These are phyloP conservation scores for Aureoboletus auriporus DNA, from an alignment of 768 basidiomycete genomes.

Conservation along the genomic window DNA sequence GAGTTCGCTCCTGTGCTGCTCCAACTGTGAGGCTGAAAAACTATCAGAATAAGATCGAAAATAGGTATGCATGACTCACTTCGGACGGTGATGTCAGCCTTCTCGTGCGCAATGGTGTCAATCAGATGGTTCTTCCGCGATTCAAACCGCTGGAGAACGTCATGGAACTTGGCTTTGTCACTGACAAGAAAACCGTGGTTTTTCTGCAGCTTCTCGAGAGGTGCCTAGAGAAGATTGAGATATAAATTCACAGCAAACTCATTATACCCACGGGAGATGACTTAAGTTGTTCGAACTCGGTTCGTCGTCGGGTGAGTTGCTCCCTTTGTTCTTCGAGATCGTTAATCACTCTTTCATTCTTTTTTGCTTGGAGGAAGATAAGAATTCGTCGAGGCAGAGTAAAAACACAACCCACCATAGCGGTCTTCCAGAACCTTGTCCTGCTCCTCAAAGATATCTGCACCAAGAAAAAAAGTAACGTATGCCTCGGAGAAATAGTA, in stretches of 20 bases:
- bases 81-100: slow-evolving; percentile 56
- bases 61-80: slow-evolving; percentile 34
- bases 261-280: slow-evolving; percentile 50
- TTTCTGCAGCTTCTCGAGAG: slow-evolving; percentile 58
- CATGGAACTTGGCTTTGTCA: slow-evolving; percentile 77
- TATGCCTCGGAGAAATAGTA: slow-evolving; percentile 70
- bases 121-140: slow-evolving; percentile 63
- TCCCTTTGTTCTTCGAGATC: slow-evolving; percentile 60
- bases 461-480: slow-evolving; percentile 58
- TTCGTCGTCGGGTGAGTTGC: slow-evolving; percentile 41
- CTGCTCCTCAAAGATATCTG: slow-evolving; percentile 66
- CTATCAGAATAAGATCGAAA: neutral
- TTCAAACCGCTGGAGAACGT: slow-evolving; percentile 68
- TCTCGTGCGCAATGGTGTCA: slow-evolving; percentile 63
- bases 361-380: slow-evolving; percentile 45
- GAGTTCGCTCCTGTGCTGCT: slow-evolving; percentile 62
- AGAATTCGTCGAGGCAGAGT: neutral
- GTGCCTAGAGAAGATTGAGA: slow-evolving; percentile 41
- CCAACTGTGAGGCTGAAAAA: slow-evolving; percentile 53
- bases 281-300: slow-evolving; percentile 55
- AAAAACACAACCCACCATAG: slow-evolving; percentile 52
- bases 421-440: slow-evolving; percentile 69
- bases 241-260: neutral
- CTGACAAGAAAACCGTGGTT: slow-evolving; percentile 60
- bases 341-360: slow-evolving; percentile 62